A percentile compares a stretch with the other conserved stretches of the same genome.
Conservation (phyloP, 2,329 filamentous ascomycete genomes). For the Microsporum ferrugineum region DNA sequence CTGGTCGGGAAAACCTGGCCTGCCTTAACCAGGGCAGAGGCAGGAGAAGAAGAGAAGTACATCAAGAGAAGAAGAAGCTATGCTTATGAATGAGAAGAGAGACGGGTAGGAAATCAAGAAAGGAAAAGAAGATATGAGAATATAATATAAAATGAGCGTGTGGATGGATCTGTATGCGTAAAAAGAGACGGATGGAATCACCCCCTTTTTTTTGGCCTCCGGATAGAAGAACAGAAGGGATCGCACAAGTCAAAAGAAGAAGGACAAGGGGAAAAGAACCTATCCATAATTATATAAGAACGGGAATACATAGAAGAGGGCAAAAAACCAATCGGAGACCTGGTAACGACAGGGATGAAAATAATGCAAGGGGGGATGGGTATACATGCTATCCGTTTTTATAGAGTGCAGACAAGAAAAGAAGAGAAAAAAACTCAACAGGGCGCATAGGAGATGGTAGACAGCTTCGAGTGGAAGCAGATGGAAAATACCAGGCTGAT, state of each 20-base stretch:
- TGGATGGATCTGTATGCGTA: not conserved
- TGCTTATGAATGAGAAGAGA: not conserved
- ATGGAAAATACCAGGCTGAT: not conserved
- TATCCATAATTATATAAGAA: not conserved
- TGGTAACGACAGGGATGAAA: constrained; percentile 4
- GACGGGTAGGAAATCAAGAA: not conserved
- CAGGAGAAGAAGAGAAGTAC: constrained; percentile 1
- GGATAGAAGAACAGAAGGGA: not conserved
- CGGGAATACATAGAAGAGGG: not conserved
- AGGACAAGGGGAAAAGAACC: not conserved
- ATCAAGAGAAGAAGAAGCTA: not conserved
- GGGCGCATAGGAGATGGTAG: not conserved
- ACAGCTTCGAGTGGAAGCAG: not conserved
- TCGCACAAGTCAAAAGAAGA: not conserved
- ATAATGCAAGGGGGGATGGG: constrained; percentile 1
- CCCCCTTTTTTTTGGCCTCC: not conserved
- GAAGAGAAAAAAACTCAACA: not conserved
- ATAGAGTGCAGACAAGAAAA: not conserved
- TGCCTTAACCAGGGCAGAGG: constrained; percentile 1
- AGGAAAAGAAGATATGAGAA: not conserved
- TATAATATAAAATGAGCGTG: not conserved
- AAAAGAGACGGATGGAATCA: not conserved
- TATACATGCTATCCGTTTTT: constrained; percentile 6
- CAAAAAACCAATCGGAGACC: not conserved
- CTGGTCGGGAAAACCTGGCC: not conserved